A percentile compares a stretch with the other conserved stretches of the same genome.
Conservation (phyloP, 106 monocot genomes). For the Xerophyta viscosa region DNA sequence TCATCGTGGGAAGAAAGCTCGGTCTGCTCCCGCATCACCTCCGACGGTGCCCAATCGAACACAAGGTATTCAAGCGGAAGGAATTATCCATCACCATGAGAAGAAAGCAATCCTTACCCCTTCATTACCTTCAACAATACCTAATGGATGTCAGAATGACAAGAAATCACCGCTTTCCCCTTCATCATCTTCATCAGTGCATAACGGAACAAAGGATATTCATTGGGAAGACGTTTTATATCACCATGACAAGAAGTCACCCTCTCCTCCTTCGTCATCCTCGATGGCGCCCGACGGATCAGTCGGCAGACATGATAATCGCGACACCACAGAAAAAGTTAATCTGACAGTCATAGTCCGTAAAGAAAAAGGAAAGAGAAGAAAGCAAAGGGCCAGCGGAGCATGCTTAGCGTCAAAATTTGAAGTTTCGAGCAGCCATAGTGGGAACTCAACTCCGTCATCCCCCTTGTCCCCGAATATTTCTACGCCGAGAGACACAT, state of each 20-base stretch:
- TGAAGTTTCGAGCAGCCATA: conserved; percentile 83
- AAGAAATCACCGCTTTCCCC: no score
- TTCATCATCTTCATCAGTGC: no score
- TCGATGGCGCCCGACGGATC: no score
- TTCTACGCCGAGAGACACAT: conserved; percentile 39
- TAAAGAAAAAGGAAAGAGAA: conserved; percentile 52
- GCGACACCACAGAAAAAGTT: conserved; percentile 23
- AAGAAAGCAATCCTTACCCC: conserved; percentile 8
- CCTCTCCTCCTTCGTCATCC: no score
- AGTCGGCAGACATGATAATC: neutral
- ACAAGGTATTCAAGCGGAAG: conserved; percentile 9
- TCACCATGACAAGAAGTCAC: no score
- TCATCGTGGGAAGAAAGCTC: no score
- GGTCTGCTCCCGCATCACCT: no score
- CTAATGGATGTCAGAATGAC: conserved; percentile 3
- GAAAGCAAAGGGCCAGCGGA: conserved; percentile 34
- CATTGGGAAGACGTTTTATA: no score
- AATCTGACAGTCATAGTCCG: conserved; percentile 47
- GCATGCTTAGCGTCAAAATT: conserved; percentile 34
- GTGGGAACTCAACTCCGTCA: conserved; percentile 94
- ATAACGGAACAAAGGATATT: no score
- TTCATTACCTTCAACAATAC: conserved; percentile 14
- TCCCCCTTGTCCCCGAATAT: conserved; percentile 59
- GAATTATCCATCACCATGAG: conserved; percentile 18
- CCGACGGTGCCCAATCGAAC: no score